Conservation (phyloP, 768 basidiomycete genomes). For the Dioszegia hungarica region DNA sequence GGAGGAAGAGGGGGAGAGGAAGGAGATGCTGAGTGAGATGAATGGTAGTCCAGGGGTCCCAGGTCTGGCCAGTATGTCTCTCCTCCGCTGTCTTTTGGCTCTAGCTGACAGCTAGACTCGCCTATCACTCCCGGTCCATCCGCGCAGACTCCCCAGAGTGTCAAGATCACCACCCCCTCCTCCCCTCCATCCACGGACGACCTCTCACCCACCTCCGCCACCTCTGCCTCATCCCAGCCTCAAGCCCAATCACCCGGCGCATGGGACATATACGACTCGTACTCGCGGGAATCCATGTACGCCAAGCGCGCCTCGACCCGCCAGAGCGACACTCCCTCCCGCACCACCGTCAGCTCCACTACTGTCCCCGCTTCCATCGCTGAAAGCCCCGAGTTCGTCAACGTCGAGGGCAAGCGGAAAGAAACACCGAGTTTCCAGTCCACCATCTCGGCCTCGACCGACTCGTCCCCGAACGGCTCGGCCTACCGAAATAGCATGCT, state of each 20-base stretch:
- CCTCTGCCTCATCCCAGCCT: not conserved
- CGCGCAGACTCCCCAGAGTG: slow-evolving; percentile 10
- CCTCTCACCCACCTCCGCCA: not conserved
- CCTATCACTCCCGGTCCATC: slow-evolving; percentile 13
- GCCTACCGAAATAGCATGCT: not conserved
- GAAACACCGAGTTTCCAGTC: not conserved
- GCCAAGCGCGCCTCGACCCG: not conserved
- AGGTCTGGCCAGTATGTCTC: not conserved
- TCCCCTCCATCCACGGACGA: not conserved
- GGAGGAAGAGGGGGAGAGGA: slow-evolving; percentile 2
- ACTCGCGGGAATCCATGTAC: slow-evolving; percentile 43
- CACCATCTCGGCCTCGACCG: not conserved
- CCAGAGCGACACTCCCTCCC: not conserved
- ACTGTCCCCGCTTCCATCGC: too few relatives aligned
- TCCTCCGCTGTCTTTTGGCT: not conserved
- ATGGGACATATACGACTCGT: slow-evolving; percentile 45
- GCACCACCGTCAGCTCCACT: not conserved
- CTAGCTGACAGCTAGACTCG: slow-evolving; percentile 5
- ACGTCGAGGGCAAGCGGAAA: too few relatives aligned
- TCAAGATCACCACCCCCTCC: slow-evolving; percentile 3
- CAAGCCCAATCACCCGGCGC: not conserved
- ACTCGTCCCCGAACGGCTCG: not conserved
- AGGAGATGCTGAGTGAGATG: slow-evolving; percentile 18
- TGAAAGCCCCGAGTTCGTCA: too few relatives aligned
- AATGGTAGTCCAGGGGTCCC: slow-evolving; percentile 1